Evolutionary conservation across 768 basidiomycete genomes (phyloP), one percentile per base, ranked within the genome.

Genomic region (Gymnopilus junonius): DNA sequence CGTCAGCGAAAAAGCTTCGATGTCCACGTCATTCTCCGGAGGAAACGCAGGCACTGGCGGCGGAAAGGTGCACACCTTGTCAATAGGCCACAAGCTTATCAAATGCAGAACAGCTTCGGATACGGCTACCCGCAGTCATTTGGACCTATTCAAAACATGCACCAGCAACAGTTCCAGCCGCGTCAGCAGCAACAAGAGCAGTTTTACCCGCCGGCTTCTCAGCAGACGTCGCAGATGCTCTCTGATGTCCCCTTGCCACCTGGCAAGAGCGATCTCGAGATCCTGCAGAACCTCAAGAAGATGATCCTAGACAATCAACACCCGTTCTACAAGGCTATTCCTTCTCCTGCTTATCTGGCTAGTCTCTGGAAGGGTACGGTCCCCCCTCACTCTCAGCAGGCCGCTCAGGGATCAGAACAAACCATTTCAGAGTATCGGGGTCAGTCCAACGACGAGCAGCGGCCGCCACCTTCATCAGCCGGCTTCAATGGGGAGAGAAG

Each of bases 281-380:
- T 88, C 32, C 82, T 93, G 62, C 86, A 92, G 75, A 86, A 86
- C 59, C 86, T 93, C 73, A 93, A 93, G 74, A 78, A 85, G 23
- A 77, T 84, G 59, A 93, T 93, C 75, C 89, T 87, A 70, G 82
- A 79, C 32, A 85, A 85, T 54, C 91, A 93, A 70, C 91, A 93
- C 74, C 85, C 90, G 59, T 79, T 87, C 67, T 93, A 85, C 73
- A 83, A 85, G 23, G 84, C 91, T 29, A 71, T 84, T 48, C 90
- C 92, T 25, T 83, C 87, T 62, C 92, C 91, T 29, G 80, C 80
- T 15, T 83, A 82, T 53, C 85, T 93, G 39, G 88, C 87, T 35
- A 82, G 78, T 51, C 75, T 90, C 59, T 93, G 90, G 75, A 75
- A 85, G 61, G 91, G 91, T 35, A 75, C 82, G n/a, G 75, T 70